phyloP scores from a whole-genome alignment of 2,329 filamentous ascomycete species.

The Aspergillus floridensis region DNA sequence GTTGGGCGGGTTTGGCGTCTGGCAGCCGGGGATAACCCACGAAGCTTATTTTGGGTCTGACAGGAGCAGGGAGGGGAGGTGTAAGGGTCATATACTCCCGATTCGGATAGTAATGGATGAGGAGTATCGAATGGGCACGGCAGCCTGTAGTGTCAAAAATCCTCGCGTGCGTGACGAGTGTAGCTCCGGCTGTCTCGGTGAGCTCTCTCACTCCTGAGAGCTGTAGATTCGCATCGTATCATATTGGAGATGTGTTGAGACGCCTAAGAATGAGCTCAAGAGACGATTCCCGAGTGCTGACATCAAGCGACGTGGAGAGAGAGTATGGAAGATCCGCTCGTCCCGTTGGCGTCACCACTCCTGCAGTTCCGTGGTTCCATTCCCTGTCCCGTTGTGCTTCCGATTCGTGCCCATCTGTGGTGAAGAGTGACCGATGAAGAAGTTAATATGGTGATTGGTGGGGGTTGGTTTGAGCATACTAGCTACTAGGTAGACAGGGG shows the following conservation, averaged over 20 bases:
- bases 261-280: not conserved
- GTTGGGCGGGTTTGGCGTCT: not conserved
- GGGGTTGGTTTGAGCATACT: not conserved
- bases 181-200: not conserved
- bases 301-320: not conserved
- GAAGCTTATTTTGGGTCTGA: constrained; percentile 14
- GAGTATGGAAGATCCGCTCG: constrained; percentile 2
- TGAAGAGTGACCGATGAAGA: not conserved
- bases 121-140: not conserved
- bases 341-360: constrained; percentile 9
- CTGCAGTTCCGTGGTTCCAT: constrained; percentile 2
- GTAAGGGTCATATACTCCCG: not conserved
- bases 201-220: not conserved
- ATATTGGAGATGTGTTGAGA: not conserved
- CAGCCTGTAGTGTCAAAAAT: not conserved
- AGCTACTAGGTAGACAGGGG: not conserved
- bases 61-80: not conserved
- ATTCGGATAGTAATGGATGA: not conserved
- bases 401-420: not conserved
- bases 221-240: not conserved
- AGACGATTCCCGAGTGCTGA: not conserved
- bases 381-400: not conserved
- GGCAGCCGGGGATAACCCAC: not conserved
- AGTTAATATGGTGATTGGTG: too few relatives aligned
- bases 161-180: not conserved